phyloP scores from a whole-genome alignment of 495 filamentous ascomycete species.

The Talaromyces proteolyticus region DNA sequence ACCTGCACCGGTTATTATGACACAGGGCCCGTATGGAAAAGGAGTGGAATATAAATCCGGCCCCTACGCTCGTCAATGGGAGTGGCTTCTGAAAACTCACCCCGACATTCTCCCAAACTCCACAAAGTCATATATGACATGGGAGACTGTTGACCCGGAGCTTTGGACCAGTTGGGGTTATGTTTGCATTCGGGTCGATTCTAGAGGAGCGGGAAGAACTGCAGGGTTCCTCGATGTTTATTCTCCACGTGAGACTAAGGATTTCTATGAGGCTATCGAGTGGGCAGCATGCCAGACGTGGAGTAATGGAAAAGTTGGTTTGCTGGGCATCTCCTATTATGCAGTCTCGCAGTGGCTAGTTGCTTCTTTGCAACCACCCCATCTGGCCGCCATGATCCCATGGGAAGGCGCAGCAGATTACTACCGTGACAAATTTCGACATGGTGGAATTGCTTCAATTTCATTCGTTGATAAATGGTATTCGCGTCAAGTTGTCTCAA shows the following conservation, averaged over 20 bases:
- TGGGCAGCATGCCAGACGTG: constrained; percentile 45
- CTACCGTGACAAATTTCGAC: constrained; percentile 45
- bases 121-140: neutral
- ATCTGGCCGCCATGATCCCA: constrained; percentile 42
- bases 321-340: constrained; percentile 47
- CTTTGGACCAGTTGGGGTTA: constrained; percentile 45
- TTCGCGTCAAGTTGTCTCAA: neutral
- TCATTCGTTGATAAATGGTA: constrained; percentile 20
- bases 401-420: constrained; percentile 54
- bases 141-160: constrained; percentile 28
- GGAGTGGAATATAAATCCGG: neutral
- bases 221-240: constrained; percentile 45
- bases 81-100: neutral
- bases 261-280: constrained; percentile 45
- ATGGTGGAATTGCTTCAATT: constrained; percentile 51
- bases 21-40: constrained; percentile 12
- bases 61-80: neutral
- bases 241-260: constrained; percentile 36
- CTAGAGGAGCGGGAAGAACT: constrained; percentile 41
- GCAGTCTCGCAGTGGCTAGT: constrained; percentile 48
- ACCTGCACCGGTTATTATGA: neutral
- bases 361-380: constrained; percentile 40
- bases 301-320: constrained; percentile 45
- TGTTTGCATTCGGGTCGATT: constrained; percentile 42
- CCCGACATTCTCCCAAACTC: neutral